These are phyloP conservation scores for Amanita subjunquillea DNA, from an alignment of 768 basidiomycete species.

Conservation along the genomic window DNA sequence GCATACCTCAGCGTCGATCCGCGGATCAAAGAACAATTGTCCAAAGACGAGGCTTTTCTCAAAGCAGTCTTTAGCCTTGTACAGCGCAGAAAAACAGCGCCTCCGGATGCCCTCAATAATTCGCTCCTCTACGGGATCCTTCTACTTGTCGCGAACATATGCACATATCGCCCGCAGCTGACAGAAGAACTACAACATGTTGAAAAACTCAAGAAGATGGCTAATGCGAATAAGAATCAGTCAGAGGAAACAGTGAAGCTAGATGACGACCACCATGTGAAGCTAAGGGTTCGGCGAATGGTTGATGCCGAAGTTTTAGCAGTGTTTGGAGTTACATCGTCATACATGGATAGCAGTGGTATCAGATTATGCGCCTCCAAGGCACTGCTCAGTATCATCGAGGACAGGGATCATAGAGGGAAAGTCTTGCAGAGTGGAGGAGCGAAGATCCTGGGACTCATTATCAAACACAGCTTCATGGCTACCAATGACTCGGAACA, in stretches of 20 bases:
- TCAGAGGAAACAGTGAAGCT: constrained; percentile 25
- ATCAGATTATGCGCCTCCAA: constrained; percentile 50
- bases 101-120: constrained; percentile 22
- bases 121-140: constrained; percentile 71
- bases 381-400: constrained; percentile 59
- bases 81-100: constrained; percentile 33
- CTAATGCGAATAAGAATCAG: constrained; percentile 28
- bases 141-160: constrained; percentile 66
- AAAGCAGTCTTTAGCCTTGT: constrained; percentile 45
- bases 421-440: constrained; percentile 72
- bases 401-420: constrained; percentile 71
- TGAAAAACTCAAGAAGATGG: constrained; percentile 69
- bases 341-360: constrained; percentile 51
- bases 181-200: constrained; percentile 79
- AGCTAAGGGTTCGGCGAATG: constrained; percentile 43
- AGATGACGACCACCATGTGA: constrained; percentile 62
- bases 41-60: constrained; percentile 44
- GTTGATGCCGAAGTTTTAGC: constrained; percentile 55
- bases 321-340: constrained; percentile 47
- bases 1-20: constrained; percentile 71
- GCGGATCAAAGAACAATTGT: constrained; percentile 50
- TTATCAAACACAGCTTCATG: constrained; percentile 42
- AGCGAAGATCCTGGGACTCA: constrained; percentile 48
- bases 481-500: constrained; percentile 14
- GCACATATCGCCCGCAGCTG: constrained; percentile 56